Base-by-base conservation (phyloP, 352 stramenopile species). In the Phytophthora megakarya region DNA sequence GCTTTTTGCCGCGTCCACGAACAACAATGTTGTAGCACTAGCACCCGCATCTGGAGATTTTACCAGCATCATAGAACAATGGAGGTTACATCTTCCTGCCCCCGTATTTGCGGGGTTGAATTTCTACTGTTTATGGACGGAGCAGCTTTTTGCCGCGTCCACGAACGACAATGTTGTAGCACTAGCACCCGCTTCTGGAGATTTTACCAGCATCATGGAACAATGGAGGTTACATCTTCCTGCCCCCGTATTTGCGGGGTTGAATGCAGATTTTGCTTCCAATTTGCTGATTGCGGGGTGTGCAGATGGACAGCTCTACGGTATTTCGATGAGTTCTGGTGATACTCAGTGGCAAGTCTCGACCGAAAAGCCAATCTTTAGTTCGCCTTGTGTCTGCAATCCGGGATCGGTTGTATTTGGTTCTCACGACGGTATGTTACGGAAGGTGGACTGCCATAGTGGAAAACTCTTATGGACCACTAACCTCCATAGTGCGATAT, bases 51-150 rank as follows among this genome's bases (percentile, higher is more conserved):
- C 25, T 42, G 35, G n/a, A 21, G 25, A 43, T 38, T 44, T 33
- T 72, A 42, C 43, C 13, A 47, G 18, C 11, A 33, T 51, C 28
- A 39, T 56, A 6, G 13, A 43, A 15, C 44, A 74, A 8, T 77
- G 69, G 69, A 62, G 39, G 13, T 22, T 74, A 10, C 19, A 72
- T 18, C 63, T 90, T 21, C 65, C 73, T 49, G 77, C 75, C 3
- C 75, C 81, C 23, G 68, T 90, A 13, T 90, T 90, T 67, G 67
- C 77, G 4, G 83, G 81, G 25, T 61, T 84, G n/a, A 75, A 70
- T 45, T n/a, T n/a, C n/a, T n/a, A n/a, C n/a, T n/a, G n/a, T n/a
- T n/a, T n/a, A n/a, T 51, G 52, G 40, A 28, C 52, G 5, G 25
- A 47, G 12, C 70, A 68, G 18, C 23, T 88, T 3, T 72, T 84